These are phyloP conservation scores for Speleostelium caveatum DNA, from an alignment of 78 protist genomes.

Conservation along the genomic window DNA sequence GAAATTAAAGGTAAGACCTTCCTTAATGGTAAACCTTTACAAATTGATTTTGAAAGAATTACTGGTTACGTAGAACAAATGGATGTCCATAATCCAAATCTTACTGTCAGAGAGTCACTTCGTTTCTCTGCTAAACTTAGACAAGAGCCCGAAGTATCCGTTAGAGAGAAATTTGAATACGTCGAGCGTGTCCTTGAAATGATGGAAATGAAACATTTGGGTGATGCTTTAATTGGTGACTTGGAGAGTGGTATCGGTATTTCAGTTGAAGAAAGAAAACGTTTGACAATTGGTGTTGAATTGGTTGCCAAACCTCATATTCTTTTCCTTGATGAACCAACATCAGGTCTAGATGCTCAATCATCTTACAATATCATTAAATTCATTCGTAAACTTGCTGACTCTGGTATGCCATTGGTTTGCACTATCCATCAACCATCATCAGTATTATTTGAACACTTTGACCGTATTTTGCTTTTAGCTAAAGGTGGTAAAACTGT, in stretches of 20 bases:
- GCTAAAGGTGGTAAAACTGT: slow-evolving; percentile 82
- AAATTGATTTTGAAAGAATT: slow-evolving; percentile 76
- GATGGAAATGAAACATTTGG: slow-evolving; percentile 83
- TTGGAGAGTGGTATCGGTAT: slow-evolving; percentile 80
- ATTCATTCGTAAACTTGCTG: slow-evolving; percentile 72
- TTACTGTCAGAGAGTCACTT: slow-evolving; percentile 79
- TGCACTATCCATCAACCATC: slow-evolving; percentile 83
- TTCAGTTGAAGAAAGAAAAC: slow-evolving; percentile 80
- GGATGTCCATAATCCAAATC: slow-evolving; percentile 75
- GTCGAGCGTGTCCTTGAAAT: slow-evolving; percentile 66
- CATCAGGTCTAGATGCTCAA: slow-evolving; percentile 64
- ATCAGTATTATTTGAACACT: slow-evolving; percentile 74
- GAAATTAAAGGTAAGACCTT: slow-evolving; percentile 53
- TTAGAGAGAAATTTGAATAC: slow-evolving; percentile 44
- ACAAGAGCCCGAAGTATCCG: slow-evolving; percentile 47
- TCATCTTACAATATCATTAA: slow-evolving; percentile 64
- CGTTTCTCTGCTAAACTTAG: slow-evolving; percentile 74
- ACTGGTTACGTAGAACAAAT: slow-evolving; percentile 85
- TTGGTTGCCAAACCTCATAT: slow-evolving; percentile 82
- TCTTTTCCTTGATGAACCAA: slow-evolving; percentile 59
- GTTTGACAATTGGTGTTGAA: slow-evolving; percentile 80
- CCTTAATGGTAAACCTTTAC: slow-evolving; percentile 85
- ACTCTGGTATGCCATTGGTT: slow-evolving; percentile 80
- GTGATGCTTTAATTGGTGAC: slow-evolving; percentile 82
- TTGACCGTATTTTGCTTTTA: slow-evolving; percentile 61